Evolutionary conservation across 768 basidiomycete genomes (phyloP).

Genomic region (Mycena leptocephala): DNA sequence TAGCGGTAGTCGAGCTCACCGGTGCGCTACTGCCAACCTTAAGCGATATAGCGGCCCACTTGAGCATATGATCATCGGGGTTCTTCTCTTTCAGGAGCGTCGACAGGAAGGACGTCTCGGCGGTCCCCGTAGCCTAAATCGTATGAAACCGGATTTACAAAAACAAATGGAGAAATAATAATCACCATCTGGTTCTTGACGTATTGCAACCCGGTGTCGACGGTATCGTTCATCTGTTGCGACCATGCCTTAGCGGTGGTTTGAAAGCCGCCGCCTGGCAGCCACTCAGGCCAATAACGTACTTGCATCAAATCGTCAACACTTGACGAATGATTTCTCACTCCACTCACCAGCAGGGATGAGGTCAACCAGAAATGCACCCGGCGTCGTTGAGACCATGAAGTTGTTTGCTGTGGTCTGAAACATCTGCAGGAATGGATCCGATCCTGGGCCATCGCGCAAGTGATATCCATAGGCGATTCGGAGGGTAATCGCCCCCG

Average conservation of each 20-base stretch:
- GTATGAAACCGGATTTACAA: too few species aligned
- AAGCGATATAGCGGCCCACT: constrained; percentile 21
- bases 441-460: neutral
- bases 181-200: too few species aligned
- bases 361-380: constrained; percentile 5
- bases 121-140: constrained; percentile 7
- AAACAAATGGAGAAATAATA: too few species aligned
- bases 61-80: constrained; percentile 9
- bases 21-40: constrained; percentile 22
- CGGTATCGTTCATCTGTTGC: too few species aligned
- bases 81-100: neutral
- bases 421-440: neutral
- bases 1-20: neutral
- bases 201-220: too few species aligned
- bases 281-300: constrained; percentile 21
- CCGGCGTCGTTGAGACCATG: neutral
- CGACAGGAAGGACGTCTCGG: constrained; percentile 6
- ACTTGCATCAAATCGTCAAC: neutral
- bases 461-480: neutral
- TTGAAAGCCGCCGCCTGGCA: constrained; percentile 4
- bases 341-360: constrained; percentile 13
- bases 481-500: neutral
- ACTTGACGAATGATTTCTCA: too few species aligned
- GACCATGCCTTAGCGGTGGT: too few species aligned
- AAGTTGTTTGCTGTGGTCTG: constrained; percentile 5